Evolutionary conservation across 2,329 filamentous ascomycete species (phyloP), one percentile per base, ranked within the genome.

Genomic region (Gremmenia infestans): DNA sequence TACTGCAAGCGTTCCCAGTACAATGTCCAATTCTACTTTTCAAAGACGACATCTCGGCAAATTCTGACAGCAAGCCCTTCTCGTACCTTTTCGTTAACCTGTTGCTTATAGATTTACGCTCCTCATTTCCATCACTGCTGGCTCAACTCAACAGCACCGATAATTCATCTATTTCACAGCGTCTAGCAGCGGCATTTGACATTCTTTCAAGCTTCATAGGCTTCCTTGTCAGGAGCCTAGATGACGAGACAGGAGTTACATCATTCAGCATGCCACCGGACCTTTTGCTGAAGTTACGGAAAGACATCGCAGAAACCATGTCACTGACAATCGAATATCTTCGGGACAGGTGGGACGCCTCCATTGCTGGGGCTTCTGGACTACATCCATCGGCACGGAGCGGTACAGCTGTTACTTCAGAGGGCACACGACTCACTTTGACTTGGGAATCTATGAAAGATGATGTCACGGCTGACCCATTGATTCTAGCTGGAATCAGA

Each of bases 331-430:
- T 85, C 57, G 86, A 88, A 70, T 86, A 84, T 67, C 75, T 89
- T 1, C 79, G 85, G 42, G 86, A 89, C 65, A 74, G 85, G n/a
- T 88, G 83, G 82, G 86, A 89, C 65, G 82, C 81, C 4, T 80
- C 81, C 2, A 73, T 81, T n/a, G 80, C 83, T 3, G 85, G 83
- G 11, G 80, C 81, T 6, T 77, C 80, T 67, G 83, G 83, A 2
- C 67, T 87, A 6, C 81, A 87, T 63, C 80, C 79, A 1, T 77
- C 80, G 9, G 81, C 82, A 5, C 77, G 82, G 36, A 58, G 65
- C 1, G 73, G 72, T 12, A 71, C 71, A 2, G 70, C 76, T 14
- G 71, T 78, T 40, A 78, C 77, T 1, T 70, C 71, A 14, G 72
- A 72, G 12, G 79, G 79, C 1, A 67, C 63, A 15, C 72, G 72